Percentiles rank a stretch among this genome's conserved stretches.
Evolutionary conservation across 2,329 filamentous ascomycete species (phyloP).

Genomic region (Alternaria sp.): DNA sequence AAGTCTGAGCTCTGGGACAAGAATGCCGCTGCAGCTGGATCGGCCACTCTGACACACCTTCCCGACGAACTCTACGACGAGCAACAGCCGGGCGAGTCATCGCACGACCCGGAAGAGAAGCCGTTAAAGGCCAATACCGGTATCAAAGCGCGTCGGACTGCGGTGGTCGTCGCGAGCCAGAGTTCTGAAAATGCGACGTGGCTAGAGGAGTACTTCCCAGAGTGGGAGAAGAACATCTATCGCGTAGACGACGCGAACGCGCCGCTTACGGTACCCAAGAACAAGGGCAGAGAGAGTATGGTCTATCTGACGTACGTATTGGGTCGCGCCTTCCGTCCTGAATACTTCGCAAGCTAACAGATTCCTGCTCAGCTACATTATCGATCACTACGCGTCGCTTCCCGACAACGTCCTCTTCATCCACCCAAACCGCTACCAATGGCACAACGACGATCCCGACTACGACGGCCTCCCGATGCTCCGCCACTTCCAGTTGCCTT

Average conservation of each 20-base stretch:
- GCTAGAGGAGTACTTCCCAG: constrained; percentile 49
- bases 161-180: constrained; percentile 51
- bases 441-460: constrained; percentile 63
- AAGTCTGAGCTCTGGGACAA: constrained; percentile 40
- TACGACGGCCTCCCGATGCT: constrained; percentile 61
- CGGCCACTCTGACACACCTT: constrained; percentile 19
- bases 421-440: constrained; percentile 55
- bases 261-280: constrained; percentile 53
- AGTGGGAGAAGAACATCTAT: constrained; percentile 55
- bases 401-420: constrained; percentile 54
- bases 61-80: constrained; percentile 28
- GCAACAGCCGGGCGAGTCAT: constrained; percentile 9
- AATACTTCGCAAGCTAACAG: constrained; percentile 8
- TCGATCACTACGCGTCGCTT: constrained; percentile 52
- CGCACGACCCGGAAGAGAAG: constrained; percentile 16
- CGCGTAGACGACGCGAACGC: constrained; percentile 52
- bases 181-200: constrained; percentile 52
- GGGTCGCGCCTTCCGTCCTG: not conserved
- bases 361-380: constrained; percentile 47
- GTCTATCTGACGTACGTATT: constrained; percentile 57
- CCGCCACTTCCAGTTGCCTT: constrained; percentile 57
- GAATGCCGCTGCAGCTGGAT: constrained; percentile 14
- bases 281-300: constrained; percentile 61
- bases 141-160: constrained; percentile 32
- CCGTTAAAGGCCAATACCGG: constrained; percentile 24